phyloP scores from a whole-genome alignment of 805 yeast species.

The Saccharomycodes ludwigii region DNA sequence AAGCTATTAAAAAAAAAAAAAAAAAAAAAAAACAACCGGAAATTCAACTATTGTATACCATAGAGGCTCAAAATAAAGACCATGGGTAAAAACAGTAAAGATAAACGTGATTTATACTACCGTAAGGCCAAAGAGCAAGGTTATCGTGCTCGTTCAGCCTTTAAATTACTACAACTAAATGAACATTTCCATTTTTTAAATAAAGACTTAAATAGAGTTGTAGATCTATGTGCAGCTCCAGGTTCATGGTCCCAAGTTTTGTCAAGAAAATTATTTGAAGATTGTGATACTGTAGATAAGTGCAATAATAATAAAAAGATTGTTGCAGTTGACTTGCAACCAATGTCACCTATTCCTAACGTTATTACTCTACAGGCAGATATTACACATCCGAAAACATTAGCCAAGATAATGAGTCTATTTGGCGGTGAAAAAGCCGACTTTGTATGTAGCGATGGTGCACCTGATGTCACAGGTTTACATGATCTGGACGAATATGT shows the following conservation, averaged over 20 bases:
- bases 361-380: slow-evolving; percentile 91
- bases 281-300: slow-evolving; percentile 19
- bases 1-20: background rate
- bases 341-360: slow-evolving; percentile 92
- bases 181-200: slow-evolving; percentile 78
- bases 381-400: slow-evolving; percentile 89
- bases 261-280: slow-evolving; percentile 49
- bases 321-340: slow-evolving; percentile 92
- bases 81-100: slow-evolving; percentile 94
- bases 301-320: slow-evolving; percentile 44
- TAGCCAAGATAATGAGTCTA: slow-evolving; percentile 57
- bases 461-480: slow-evolving; percentile 96
- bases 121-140: slow-evolving; percentile 96
- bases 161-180: slow-evolving; percentile 79
- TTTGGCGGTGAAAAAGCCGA: slow-evolving; percentile 93
- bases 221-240: slow-evolving; percentile 96
- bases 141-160: slow-evolving; percentile 95
- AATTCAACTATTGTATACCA: background rate
- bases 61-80: no score
- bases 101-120: slow-evolving; percentile 83
- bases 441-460: slow-evolving; percentile 94
- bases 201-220: slow-evolving; percentile 65
- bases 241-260: slow-evolving; percentile 98
- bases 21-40: background rate
- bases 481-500: slow-evolving; percentile 95